Evolutionary conservation across 768 basidiomycete species (phyloP).

Genomic region (Psilocybe tampanensis): DNA sequence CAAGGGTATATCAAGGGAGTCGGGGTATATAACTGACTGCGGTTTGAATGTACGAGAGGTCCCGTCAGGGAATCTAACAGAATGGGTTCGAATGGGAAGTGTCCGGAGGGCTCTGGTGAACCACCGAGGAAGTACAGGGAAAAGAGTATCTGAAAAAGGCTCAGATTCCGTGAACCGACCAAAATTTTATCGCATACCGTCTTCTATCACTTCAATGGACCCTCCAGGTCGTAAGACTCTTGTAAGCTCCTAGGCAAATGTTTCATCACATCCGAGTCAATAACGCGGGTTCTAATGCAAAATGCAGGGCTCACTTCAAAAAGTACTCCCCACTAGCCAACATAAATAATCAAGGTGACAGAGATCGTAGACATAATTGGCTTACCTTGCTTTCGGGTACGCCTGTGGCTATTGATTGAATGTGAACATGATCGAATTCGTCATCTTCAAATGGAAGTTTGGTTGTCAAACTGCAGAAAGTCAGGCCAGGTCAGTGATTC

Average conservation of each 20-base stretch:
- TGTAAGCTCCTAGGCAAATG: conserved; percentile 62
- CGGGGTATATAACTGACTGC: conserved; percentile 29
- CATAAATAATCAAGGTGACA: conserved; percentile 3
- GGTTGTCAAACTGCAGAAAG: conserved; percentile 59
- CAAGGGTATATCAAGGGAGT: conserved; percentile 24
- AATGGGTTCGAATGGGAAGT: conserved; percentile 47
- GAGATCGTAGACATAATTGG: conserved; percentile 2
- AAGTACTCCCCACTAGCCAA: conserved; percentile 62
- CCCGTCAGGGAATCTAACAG: conserved; percentile 54
- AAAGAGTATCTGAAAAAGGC: conserved; percentile 59
- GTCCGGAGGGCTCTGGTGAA: conserved; percentile 71
- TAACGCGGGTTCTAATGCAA: not conserved
- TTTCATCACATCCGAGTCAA: not conserved
- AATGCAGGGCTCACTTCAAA: conserved; percentile 52
- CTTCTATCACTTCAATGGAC: conserved; percentile 70
- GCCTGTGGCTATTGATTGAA: conserved; percentile 63
- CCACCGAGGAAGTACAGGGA: conserved; percentile 77
- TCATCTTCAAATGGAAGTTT: conserved; percentile 82
- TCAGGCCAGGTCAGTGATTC: not conserved
- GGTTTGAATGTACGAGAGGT: conserved; percentile 32
- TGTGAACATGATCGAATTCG: conserved; percentile 81
- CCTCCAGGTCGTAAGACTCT: conserved; percentile 73
- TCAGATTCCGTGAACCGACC: not conserved
- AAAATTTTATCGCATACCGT: conserved; percentile 46
- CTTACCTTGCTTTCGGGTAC: conserved; percentile 78